Percentiles rank a stretch among this genome's conserved stretches.
Evolutionary conservation across 2,329 filamentous ascomycete genomes (phyloP).

Genomic region (Neofusicoccum umdonicola): DNA sequence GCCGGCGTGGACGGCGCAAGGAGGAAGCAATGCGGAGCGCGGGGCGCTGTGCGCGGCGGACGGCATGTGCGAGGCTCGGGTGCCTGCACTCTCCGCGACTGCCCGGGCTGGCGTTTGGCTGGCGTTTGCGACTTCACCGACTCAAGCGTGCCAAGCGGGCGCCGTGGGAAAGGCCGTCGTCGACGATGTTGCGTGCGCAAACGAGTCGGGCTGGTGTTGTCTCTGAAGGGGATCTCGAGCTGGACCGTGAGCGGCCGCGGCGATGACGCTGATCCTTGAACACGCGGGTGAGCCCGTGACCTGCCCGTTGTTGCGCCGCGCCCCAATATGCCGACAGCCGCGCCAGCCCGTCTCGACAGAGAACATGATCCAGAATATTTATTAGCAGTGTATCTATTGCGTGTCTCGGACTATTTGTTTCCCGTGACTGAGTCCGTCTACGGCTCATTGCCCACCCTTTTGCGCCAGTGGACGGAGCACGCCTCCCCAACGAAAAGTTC

Average conservation of each 20-base stretch:
- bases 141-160: not conserved
- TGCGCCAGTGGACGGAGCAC: too few species aligned
- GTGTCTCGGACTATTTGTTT: too few species aligned
- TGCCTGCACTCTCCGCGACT: not conserved
- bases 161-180: not conserved
- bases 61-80: constrained; percentile 6
- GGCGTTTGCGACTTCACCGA: not conserved
- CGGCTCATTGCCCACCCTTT: not conserved
- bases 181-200: not conserved
- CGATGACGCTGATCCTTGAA: constrained; percentile 8
- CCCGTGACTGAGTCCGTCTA: not conserved
- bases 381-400: too few species aligned
- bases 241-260: not conserved
- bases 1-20: not conserved
- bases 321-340: not conserved
- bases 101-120: not conserved
- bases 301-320: not conserved
- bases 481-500: not conserved
- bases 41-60: not conserved
- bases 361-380: too few species aligned
- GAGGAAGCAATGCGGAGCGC: not conserved
- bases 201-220: not conserved
- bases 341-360: not conserved
- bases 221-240: not conserved
- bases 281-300: not conserved